phyloP scores from a whole-genome alignment of 345 rosid species.

The Eucalyptus lansdowneana region DNA sequence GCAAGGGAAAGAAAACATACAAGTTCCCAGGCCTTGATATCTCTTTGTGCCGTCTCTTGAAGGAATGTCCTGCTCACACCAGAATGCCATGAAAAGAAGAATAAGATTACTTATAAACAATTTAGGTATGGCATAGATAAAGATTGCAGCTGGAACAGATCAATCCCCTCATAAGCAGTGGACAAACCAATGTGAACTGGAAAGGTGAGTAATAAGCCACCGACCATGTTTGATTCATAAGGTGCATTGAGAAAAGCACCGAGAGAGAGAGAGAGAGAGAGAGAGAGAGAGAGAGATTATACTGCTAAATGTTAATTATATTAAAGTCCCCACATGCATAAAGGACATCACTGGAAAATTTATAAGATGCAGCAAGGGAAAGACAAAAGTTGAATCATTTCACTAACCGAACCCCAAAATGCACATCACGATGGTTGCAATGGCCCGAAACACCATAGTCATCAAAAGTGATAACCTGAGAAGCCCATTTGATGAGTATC shows the following conservation, averaged over 20 bases:
- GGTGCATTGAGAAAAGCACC: neutral
- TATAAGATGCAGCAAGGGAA: neutral
- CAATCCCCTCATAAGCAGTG: neutral
- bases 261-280: neutral
- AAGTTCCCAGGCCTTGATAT: conserved; percentile 75
- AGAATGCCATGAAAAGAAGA: neutral
- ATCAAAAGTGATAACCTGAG: conserved; percentile 78
- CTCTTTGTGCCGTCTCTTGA: conserved; percentile 21
- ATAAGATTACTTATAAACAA: neutral
- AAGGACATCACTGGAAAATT: neutral
- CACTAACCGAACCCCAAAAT: conserved; percentile 57
- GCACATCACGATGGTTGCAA: conserved; percentile 74
- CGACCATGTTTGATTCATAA: neutral
- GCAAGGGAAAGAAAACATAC: conserved; percentile 19
- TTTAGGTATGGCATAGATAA: neutral
- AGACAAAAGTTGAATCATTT: neutral
- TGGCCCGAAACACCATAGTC: conserved; percentile 80
- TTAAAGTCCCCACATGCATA: neutral
- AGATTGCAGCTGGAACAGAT: neutral
- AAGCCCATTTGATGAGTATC: neutral
- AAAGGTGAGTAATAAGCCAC: neutral
- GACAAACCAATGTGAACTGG: neutral
- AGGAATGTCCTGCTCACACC: conserved; percentile 38
- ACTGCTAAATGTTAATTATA: neutral
- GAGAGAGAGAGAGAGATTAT: neutral